phyloP scores from a whole-genome alignment of 139 green algal species.

The Pseudopediastrum boryanum region DNA sequence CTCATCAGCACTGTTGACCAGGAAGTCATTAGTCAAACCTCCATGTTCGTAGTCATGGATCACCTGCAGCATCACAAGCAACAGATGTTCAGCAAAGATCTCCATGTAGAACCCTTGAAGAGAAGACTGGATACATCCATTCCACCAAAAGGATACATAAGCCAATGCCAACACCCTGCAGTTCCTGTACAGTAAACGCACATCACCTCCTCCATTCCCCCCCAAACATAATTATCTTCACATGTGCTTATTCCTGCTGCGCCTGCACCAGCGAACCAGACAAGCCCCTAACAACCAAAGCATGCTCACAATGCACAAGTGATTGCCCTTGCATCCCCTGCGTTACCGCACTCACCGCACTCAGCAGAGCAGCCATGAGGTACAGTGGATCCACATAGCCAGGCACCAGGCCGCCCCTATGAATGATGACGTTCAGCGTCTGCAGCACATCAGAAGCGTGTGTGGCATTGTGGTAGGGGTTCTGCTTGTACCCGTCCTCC shows the following conservation, averaged over 20 bases:
- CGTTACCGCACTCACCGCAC: conserved; percentile 34
- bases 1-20: conserved; percentile 53
- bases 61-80: conserved; percentile 41
- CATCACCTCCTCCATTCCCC: no score
- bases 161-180: conserved; percentile 57
- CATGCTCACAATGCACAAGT: no score
- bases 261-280: no score
- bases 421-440: conserved; percentile 55
- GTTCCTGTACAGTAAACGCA: no score
- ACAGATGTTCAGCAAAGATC: no score
- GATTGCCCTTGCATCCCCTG: neutral
- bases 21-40: conserved; percentile 77
- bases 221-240: no score
- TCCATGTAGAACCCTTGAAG: no score
- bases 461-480: conserved; percentile 71
- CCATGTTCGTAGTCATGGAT: conserved; percentile 75
- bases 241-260: no score
- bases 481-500: conserved; percentile 65
- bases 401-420: conserved; percentile 28
- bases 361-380: conserved; percentile 47
- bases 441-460: conserved; percentile 68
- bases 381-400: conserved; percentile 55
- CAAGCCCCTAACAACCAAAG: no score
- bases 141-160: no score
- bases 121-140: conserved; percentile 45